Evolutionary conservation across 148 eudicot genomes (phyloP).

Genomic region (Rhododendron williamsianum): DNA sequence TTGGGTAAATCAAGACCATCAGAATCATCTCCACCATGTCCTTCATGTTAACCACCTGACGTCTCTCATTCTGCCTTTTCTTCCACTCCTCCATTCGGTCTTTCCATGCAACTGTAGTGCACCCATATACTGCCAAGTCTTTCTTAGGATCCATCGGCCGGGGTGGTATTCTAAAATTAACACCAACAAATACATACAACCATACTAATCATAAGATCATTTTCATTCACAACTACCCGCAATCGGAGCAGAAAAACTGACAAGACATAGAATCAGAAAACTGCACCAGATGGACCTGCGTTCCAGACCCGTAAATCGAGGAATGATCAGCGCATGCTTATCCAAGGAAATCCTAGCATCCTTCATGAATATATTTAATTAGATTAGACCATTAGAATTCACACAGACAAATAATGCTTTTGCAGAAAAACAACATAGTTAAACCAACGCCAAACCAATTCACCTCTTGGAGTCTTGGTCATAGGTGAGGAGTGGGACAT

Average conservation of each 20-base stretch:
- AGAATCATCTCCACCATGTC: no score
- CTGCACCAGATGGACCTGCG: conserved; percentile 48
- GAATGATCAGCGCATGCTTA: conserved; percentile 65
- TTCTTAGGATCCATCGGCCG: no score
- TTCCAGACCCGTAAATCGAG: conserved; percentile 55
- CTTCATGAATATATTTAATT: conserved; percentile 17
- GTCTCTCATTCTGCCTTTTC: no score
- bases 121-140: no score
- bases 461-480: conserved; percentile 45
- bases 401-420: not conserved
- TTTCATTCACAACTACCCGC: conserved; percentile 20
- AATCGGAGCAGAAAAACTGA: conserved; percentile 19
- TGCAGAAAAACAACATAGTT: not conserved
- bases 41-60: no score
- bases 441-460: conserved; percentile 2
- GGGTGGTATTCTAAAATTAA: no score
- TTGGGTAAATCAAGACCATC: no score
- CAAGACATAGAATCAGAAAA: conserved; percentile 56
- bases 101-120: no score
- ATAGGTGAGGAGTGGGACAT: conserved; percentile 60
- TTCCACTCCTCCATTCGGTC: no score
- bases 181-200: no score
- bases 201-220: no score
- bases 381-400: not conserved
- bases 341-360: conserved; percentile 58